Conservation (phyloP, 495 filamentous ascomycete genomes). For the Poronia punctata region DNA sequence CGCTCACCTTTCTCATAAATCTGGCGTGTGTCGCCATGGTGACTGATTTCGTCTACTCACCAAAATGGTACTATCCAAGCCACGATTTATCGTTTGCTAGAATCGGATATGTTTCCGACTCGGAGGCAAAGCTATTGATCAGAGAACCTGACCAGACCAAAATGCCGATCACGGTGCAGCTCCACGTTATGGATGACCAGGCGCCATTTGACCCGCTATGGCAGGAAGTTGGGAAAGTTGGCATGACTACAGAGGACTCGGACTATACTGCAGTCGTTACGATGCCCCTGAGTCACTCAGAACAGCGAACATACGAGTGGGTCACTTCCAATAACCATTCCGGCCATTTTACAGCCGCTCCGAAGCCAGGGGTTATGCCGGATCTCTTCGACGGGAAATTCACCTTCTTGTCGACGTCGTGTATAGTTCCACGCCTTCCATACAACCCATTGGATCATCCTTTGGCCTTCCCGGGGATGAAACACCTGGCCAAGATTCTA, state of each 20-base stretch:
- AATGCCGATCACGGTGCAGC: slow-evolving; percentile 64
- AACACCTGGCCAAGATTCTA: slow-evolving; percentile 57
- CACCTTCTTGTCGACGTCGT: slow-evolving; percentile 85
- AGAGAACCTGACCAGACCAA: slow-evolving; percentile 72
- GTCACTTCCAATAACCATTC: slow-evolving; percentile 73
- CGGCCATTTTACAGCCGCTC: slow-evolving; percentile 66
- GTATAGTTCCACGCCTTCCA: slow-evolving; percentile 83
- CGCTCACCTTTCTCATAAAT: slow-evolving; percentile 66
- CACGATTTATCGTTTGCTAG: slow-evolving; percentile 77
- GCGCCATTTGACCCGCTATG: slow-evolving; percentile 46
- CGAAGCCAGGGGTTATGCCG: slow-evolving; percentile 48
- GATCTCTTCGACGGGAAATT: slow-evolving; percentile 56
- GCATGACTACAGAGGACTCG: slow-evolving; percentile 61
- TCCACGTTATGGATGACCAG: slow-evolving; percentile 41
- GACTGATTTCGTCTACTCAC: slow-evolving; percentile 68
- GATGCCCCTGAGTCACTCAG: slow-evolving; percentile 43
- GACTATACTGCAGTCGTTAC: slow-evolving; percentile 70
- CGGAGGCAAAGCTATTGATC: slow-evolving; percentile 71
- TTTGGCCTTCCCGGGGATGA: slow-evolving; percentile 70
- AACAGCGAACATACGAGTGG: slow-evolving; percentile 69
- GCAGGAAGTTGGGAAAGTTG: slow-evolving; percentile 58
- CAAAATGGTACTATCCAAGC: slow-evolving; percentile 55
- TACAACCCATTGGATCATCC: slow-evolving; percentile 79
- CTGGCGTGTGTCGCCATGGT: slow-evolving; percentile 54
- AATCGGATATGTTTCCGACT: slow-evolving; percentile 77